Conservation (phyloP, 768 basidiomycete species). For the Suillus cothurnatus region DNA sequence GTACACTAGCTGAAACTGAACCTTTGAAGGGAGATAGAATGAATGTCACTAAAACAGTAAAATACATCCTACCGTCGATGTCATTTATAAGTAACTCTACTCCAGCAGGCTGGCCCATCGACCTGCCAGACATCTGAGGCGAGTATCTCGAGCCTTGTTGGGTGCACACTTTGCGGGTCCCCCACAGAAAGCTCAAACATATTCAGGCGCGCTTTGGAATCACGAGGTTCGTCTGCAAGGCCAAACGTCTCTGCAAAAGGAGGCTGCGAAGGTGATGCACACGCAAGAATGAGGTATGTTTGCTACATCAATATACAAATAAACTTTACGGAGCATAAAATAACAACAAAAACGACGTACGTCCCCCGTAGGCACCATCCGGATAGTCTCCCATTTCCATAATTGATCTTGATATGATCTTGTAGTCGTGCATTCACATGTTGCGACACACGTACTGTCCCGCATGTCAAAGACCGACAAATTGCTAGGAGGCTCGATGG, state of each 20-base stretch:
- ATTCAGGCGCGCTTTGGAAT: conserved; percentile 18
- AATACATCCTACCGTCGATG: conserved; percentile 44
- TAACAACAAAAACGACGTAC: background rate
- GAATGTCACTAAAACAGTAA: conserved; percentile 5
- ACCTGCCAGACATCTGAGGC: conserved; percentile 52
- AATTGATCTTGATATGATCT: conserved; percentile 10
- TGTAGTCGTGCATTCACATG: conserved; percentile 15
- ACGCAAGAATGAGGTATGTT: conserved; percentile 42
- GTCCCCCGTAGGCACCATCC: background rate
- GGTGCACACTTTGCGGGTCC: conserved; percentile 18
- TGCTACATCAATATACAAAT: conserved; percentile 15
- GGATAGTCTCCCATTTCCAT: conserved; percentile 20
- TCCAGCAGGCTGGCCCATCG: conserved; percentile 47
- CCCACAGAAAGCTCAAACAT: conserved; percentile 30
- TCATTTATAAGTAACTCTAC: conserved; percentile 48
- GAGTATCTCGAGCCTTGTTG: conserved; percentile 43
- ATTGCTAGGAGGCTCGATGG: conserved; percentile 39
- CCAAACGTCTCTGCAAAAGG: conserved; percentile 26
- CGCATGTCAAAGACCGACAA: conserved; percentile 52
- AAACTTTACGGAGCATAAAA: background rate
- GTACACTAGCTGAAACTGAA: conserved; percentile 35
- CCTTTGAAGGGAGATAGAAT: conserved; percentile 21
- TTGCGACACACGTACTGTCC: conserved; percentile 49
- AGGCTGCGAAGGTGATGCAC: conserved; percentile 40
- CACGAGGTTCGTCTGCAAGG: conserved; percentile 12